Base-by-base conservation (phyloP, 352 stramenopile species). In the Blastocystis hominis region DNA sequence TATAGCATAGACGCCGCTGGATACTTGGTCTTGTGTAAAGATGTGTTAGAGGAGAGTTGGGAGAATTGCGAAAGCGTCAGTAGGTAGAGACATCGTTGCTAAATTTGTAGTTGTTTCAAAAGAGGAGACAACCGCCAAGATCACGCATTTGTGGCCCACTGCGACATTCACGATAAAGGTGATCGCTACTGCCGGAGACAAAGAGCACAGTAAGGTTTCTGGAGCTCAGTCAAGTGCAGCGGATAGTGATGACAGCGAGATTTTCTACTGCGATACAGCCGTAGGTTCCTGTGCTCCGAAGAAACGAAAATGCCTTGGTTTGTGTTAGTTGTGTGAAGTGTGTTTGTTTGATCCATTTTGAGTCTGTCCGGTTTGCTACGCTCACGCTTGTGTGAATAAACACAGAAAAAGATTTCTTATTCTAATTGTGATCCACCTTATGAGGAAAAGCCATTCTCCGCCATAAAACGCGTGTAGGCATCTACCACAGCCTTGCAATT, bases 401-500 rank as follows among this genome's bases (percentile, higher is more conserved):
- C 53, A n/a, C 34, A 24, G 44, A 15, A 80, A 62, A 61, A 62
- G 20, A 42, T 63, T 36, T 61, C 20, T 42, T 50, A 64, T 64
- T 47, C 62, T 40, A 40, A 46, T 64, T 50, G 30, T 63, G 38
- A 80, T 62, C 44, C 53, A 34, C 38, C 5, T 61, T 80, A 50
- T 6, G n/a, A 38, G 46, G 36, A 80, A 46, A 80, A 80, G 54
- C 55, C 38, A 40, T 80, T 80, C 15, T 80, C 70, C 46, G 62
- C 63, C 70, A 80, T 80, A 40, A 61, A 80, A 15, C 55, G 44
- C 13, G 63, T 80, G 70, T 80, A 80, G 44, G 70, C 50, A n/a
- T 80, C 70, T 13, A 80, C 44, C 9, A 77, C 59, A 10, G 38
- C 50, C 63, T 86, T 86, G 76, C 76, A 86, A 47, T 86, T 86